phyloP scores from a whole-genome alignment of 495 filamentous ascomycete species.

The Tuber microsphaerosporum region DNA sequence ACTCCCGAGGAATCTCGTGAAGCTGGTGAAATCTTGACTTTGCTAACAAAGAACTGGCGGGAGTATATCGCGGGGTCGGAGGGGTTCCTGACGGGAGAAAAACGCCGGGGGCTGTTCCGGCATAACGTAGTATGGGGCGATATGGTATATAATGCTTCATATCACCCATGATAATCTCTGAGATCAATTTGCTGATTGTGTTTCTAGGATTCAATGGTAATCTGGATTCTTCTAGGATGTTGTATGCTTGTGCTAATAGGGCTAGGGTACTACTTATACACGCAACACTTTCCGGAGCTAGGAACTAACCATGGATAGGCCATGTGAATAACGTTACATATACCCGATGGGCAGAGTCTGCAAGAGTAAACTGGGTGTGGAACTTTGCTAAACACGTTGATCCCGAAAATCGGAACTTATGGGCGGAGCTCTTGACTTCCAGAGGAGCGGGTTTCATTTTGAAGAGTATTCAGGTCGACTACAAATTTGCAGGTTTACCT shows the following conservation, averaged over 20 bases:
- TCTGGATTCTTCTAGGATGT: background rate
- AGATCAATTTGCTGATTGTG: background rate
- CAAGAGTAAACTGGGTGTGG: slow-evolving; percentile 71
- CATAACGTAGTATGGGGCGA: slow-evolving; percentile 83
- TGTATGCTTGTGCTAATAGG: background rate
- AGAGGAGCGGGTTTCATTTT: slow-evolving; percentile 68
- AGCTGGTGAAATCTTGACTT: slow-evolving; percentile 55
- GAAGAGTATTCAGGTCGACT: slow-evolving; percentile 72
- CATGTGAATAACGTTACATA: slow-evolving; percentile 90
- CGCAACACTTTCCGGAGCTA: background rate
- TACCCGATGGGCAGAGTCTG: slow-evolving; percentile 75
- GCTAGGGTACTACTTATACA: background rate
- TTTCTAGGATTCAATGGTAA: slow-evolving; percentile 35
- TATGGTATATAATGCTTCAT: slow-evolving; percentile 53
- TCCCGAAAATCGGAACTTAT: slow-evolving; percentile 56
- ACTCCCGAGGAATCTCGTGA: slow-evolving; percentile 53
- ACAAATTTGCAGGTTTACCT: slow-evolving; percentile 68
- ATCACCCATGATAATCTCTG: background rate
- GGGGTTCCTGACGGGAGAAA: slow-evolving; percentile 66
- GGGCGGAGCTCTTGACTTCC: slow-evolving; percentile 63
- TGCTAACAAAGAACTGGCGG: slow-evolving; percentile 68
- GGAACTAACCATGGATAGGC: slow-evolving; percentile 43
- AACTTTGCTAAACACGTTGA: slow-evolving; percentile 65
- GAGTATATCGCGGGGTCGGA: slow-evolving; percentile 68
- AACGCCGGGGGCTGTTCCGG: slow-evolving; percentile 53